Conservation (phyloP, 225 moss, liverwort and hornwort species). For the Marchantia polymorpha region DNA sequence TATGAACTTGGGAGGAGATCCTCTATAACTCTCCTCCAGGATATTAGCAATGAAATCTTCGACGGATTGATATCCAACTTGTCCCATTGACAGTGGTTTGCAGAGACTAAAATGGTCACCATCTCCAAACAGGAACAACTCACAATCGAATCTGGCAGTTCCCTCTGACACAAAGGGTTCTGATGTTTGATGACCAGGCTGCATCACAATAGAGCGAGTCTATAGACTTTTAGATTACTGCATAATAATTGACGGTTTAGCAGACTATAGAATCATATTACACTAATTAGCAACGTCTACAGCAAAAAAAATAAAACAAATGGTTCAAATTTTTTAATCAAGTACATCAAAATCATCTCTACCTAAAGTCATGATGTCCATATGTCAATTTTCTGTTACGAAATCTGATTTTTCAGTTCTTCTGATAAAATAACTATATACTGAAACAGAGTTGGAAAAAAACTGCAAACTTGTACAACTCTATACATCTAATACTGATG, state of each 20-base stretch:
- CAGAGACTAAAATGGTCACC: background rate
- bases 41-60: background rate
- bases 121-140: background rate
- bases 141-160: background rate
- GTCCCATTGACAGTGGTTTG: background rate
- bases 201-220: background rate
- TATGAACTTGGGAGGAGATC: too few relatives aligned
- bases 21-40: background rate
- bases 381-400: too few relatives aligned
- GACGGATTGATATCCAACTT: background rate
- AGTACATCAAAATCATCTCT: background rate
- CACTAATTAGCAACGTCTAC: too few relatives aligned
- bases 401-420: too few relatives aligned
- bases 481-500: too few relatives aligned
- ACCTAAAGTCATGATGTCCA: too few relatives aligned
- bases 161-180: background rate
- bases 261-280: too few relatives aligned
- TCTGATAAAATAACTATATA: too few relatives aligned
- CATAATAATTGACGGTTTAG: background rate
- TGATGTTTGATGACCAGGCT: background rate
- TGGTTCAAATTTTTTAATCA: background rate
- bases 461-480: too few relatives aligned
- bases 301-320: background rate
- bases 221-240: background rate
- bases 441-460: too few relatives aligned